phyloP scores from a whole-genome alignment of 2,329 filamentous ascomycete genomes.

The Rosellinia necatrix region DNA sequence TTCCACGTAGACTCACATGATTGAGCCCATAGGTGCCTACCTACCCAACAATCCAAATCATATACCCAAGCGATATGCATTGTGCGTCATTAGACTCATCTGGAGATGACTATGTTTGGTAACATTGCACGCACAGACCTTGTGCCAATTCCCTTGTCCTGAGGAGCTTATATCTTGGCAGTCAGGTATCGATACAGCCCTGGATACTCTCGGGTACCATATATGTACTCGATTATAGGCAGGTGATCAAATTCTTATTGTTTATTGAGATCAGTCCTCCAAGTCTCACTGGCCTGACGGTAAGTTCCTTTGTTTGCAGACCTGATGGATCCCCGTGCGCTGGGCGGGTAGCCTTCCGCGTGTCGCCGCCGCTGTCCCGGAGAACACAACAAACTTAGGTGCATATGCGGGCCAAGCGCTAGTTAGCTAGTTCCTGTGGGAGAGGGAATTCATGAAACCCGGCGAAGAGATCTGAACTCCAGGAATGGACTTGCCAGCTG shows the following conservation, averaged over 20 bases:
- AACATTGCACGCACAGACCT: too few relatives aligned
- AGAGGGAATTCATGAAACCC: constrained; percentile 15
- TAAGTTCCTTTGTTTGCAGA: background rate
- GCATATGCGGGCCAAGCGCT: constrained; percentile 14
- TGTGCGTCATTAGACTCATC: too few relatives aligned
- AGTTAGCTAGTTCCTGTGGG: background rate
- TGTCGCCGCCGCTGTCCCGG: background rate
- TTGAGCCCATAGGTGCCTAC: too few relatives aligned
- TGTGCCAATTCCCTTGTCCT: too few relatives aligned
- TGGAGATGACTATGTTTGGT: too few relatives aligned
- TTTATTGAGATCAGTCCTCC: background rate
- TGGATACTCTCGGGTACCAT: too few relatives aligned
- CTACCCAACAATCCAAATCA: too few relatives aligned
- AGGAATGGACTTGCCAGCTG: background rate
- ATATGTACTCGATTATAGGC: too few relatives aligned
- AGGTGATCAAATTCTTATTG: constrained; percentile 7
- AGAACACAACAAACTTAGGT: constrained; percentile 7
- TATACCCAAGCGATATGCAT: too few relatives aligned
- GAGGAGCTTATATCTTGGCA: too few relatives aligned
- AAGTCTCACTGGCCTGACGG: background rate
- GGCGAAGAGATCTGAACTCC: background rate
- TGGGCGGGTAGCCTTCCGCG: background rate
- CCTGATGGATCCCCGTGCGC: background rate
- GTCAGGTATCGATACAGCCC: too few relatives aligned
- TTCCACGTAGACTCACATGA: too few relatives aligned